These are phyloP conservation scores for Inosperma sp. DNA, from an alignment of 768 basidiomycete genomes.

Conservation along the genomic window DNA sequence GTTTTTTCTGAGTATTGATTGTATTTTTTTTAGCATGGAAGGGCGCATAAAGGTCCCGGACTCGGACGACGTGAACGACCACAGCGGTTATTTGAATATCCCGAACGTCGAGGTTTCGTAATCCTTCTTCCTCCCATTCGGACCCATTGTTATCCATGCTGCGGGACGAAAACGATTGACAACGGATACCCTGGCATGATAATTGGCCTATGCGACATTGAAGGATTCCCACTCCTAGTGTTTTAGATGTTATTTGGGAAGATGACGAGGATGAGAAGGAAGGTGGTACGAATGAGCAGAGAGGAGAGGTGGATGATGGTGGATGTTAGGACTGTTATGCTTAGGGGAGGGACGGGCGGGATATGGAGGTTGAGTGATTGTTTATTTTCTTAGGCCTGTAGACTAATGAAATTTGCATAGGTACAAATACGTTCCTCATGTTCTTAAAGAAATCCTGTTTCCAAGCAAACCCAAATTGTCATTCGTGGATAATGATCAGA, in stretches of 20 bases:
- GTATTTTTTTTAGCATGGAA: slow-evolving; percentile 39
- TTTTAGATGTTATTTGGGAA: slow-evolving; percentile 39
- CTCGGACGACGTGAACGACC: slow-evolving; percentile 56
- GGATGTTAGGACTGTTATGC: slow-evolving; percentile 45
- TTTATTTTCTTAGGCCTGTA: not conserved
- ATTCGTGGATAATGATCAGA: no score
- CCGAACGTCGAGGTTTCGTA: slow-evolving; percentile 49
- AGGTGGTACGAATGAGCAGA: slow-evolving; percentile 20
- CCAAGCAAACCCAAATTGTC: slow-evolving; percentile 26
- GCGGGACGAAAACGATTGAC: slow-evolving; percentile 41
- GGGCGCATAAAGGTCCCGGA: slow-evolving; percentile 46
- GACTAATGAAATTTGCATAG: slow-evolving; percentile 32
- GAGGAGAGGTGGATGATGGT: slow-evolving; percentile 41
- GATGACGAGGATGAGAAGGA: slow-evolving; percentile 29
- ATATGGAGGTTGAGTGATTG: slow-evolving; percentile 37
- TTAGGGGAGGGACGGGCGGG: slow-evolving; percentile 38
- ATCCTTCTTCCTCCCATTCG: slow-evolving; percentile 31
- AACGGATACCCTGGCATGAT: slow-evolving; percentile 17
- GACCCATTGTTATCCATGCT: slow-evolving; percentile 29
- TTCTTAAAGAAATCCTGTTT: slow-evolving; percentile 43
- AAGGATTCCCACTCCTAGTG: slow-evolving; percentile 36
- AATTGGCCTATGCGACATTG: slow-evolving; percentile 26
- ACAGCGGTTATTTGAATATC: slow-evolving; percentile 66
- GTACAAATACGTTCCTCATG: slow-evolving; percentile 48
- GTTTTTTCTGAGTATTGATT: not conserved